These are phyloP conservation scores for Trichoderma sp. DNA, from an alignment of 2,329 filamentous ascomycete genomes.

Conservation along the genomic window DNA sequence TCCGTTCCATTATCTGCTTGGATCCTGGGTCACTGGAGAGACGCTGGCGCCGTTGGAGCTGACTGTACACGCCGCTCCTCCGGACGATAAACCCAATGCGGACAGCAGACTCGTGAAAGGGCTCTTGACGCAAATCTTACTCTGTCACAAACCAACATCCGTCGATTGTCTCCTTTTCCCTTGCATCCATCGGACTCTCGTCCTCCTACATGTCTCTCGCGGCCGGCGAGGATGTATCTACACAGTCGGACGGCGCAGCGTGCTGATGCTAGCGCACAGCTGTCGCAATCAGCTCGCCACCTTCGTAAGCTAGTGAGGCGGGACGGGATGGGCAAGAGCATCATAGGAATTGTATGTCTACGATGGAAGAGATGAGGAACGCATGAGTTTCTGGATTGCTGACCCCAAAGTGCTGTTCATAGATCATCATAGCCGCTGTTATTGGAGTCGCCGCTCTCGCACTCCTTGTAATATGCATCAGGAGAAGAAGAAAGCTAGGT, in stretches of 20 bases:
- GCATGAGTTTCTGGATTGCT: not conserved
- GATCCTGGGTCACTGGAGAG: conserved; percentile 18
- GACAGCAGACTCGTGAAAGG: conserved; percentile 8
- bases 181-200: not conserved
- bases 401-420: not conserved
- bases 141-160: not conserved
- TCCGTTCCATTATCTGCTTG: conserved; percentile 12
- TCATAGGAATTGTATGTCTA: conserved; percentile 24
- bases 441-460: not conserved
- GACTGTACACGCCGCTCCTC: conserved; percentile 4
- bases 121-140: not conserved
- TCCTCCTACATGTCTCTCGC: conserved; percentile 19
- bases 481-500: conserved; percentile 24
- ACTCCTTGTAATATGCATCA: not conserved
- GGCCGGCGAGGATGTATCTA: conserved; percentile 19
- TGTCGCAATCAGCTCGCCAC: conserved; percentile 19
- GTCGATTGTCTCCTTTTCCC: not conserved
- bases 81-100: conserved; percentile 11
- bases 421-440: conserved; percentile 11
- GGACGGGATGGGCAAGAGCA: not conserved
- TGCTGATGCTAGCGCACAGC: conserved; percentile 4
- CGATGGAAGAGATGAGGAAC: not conserved
- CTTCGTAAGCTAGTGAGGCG: conserved; percentile 10
- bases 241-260: conserved; percentile 16
- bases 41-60: conserved; percentile 2